Evolutionary conservation across 2,329 filamentous ascomycete genomes (phyloP).

Genomic region (Cadophora luteo-olivacea): DNA sequence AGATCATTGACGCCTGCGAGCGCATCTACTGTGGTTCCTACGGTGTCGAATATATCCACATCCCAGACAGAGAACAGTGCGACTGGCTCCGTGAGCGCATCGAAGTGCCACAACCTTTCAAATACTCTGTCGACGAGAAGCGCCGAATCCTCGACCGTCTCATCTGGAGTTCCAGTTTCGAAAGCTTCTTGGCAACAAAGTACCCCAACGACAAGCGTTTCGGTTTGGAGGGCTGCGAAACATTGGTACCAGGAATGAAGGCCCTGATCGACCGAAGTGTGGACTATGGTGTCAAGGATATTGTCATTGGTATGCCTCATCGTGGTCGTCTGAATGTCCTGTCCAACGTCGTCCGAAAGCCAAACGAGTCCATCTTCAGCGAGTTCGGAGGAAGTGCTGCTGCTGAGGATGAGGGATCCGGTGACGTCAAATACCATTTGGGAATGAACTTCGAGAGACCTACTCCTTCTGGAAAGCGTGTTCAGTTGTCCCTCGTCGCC

Average conservation of each 20-base stretch:
- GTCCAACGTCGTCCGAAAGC: conserved; percentile 98
- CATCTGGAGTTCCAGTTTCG: conserved; percentile 98
- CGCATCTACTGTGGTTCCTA: conserved; percentile 97
- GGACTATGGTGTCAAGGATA: conserved; percentile 98
- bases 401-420: conserved; percentile 92
- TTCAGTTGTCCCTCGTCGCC: conserved; percentile 97
- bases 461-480: conserved; percentile 96
- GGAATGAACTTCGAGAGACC: conserved; percentile 99
- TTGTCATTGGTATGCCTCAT: conserved; percentile 99
- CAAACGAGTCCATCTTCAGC: conserved; percentile 99
- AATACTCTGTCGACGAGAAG: conserved; percentile 98
- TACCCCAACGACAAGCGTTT: conserved; percentile 99
- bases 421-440: conserved; percentile 98
- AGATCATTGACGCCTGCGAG: conserved; percentile 93
- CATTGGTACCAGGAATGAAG: conserved; percentile 98
- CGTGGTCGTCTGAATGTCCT: conserved; percentile 97
- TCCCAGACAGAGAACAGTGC: conserved; percentile 95
- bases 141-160: conserved; percentile 94
- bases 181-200: conserved; percentile 93
- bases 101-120: conserved; percentile 93
- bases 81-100: conserved; percentile 97
- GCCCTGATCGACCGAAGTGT: conserved; percentile 97
- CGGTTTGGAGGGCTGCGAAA: conserved; percentile 96
- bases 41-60: conserved; percentile 98
- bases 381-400: conserved; percentile 91